These are phyloP conservation scores for Hericium alpestre DNA, from an alignment of 768 basidiomycete species.

Conservation along the genomic window DNA sequence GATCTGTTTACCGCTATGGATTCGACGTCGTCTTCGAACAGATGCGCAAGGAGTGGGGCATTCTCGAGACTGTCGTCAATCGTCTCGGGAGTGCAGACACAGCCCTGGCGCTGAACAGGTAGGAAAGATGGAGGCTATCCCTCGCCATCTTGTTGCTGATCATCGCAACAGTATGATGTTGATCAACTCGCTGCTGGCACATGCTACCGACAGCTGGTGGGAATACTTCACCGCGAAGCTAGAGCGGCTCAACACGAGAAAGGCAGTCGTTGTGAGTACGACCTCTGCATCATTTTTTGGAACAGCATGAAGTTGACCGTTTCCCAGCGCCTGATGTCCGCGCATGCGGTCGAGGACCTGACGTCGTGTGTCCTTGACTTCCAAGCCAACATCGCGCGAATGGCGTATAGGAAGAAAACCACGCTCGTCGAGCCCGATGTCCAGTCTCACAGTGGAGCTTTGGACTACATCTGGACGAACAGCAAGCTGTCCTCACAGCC, in stretches of 20 bases:
- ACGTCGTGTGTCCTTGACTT: constrained; percentile 81
- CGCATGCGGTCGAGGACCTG: constrained; percentile 71
- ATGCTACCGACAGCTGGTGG: constrained; percentile 71
- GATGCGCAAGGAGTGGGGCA: constrained; percentile 59
- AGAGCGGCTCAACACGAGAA: constrained; percentile 67
- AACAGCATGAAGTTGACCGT: constrained; percentile 3
- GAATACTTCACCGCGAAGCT: constrained; percentile 68
- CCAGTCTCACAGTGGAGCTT: constrained; percentile 40
- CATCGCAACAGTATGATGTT: constrained; percentile 61
- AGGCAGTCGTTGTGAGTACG: constrained; percentile 65
- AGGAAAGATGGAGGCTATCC: constrained; percentile 7
- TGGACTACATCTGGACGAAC: constrained; percentile 60
- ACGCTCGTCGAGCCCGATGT: constrained; percentile 62
- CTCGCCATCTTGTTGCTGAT: constrained; percentile 8
- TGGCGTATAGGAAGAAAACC: constrained; percentile 72
- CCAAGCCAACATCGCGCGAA: constrained; percentile 74
- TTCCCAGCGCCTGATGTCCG: constrained; percentile 67
- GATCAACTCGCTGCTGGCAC: constrained; percentile 74
- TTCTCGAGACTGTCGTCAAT: constrained; percentile 75
- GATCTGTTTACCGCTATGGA: constrained; percentile 76
- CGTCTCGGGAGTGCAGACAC: constrained; percentile 75
- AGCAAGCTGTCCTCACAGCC: constrained; percentile 46
- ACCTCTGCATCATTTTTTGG: not conserved
- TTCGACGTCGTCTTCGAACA: constrained; percentile 75
- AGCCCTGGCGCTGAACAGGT: constrained; percentile 79